Conservation (phyloP, 805 yeast species). For the Grigorovia yakushimaensis region DNA sequence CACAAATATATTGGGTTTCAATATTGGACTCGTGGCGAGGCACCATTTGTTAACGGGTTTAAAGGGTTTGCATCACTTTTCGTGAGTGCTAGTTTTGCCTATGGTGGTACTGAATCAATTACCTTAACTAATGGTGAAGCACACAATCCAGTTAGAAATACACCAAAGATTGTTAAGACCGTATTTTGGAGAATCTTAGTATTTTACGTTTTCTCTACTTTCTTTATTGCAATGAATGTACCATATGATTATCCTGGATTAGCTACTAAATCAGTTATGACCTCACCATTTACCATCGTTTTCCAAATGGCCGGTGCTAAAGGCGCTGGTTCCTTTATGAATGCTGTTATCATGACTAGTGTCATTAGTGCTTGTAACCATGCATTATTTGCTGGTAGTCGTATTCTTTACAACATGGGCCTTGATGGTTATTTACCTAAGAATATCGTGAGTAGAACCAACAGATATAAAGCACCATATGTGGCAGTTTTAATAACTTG, state of each 20-base stretch:
- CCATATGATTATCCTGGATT: constrained; percentile 47
- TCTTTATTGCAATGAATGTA: constrained; percentile 50
- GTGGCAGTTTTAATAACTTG: constrained; percentile 43
- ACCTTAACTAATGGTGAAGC: constrained; percentile 49
- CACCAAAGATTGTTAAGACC: constrained; percentile 50
- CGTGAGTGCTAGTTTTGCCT: constrained; percentile 43
- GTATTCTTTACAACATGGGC: constrained; percentile 42
- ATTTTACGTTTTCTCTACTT: constrained; percentile 45
- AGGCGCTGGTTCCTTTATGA: constrained; percentile 40
- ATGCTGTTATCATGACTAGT: constrained; percentile 47
- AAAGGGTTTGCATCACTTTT: constrained; percentile 42
- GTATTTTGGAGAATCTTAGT: constrained; percentile 49
- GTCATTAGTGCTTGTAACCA: constrained; percentile 48
- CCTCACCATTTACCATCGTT: constrained; percentile 39
- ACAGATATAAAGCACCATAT: constrained; percentile 38
- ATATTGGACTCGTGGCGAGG: constrained; percentile 47
- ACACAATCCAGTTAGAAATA: constrained; percentile 44
- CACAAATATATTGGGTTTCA: constrained; percentile 46
- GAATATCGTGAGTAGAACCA: constrained; percentile 30
- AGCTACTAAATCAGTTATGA: constrained; percentile 24
- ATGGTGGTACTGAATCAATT: constrained; percentile 41
- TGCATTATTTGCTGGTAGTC: constrained; percentile 41
- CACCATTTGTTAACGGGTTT: constrained; percentile 44
- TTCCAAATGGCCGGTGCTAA: constrained; percentile 43
- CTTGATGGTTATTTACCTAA: constrained; percentile 33